Conservation (phyloP, 495 filamentous ascomycete species). For the Platismatia glauca region DNA sequence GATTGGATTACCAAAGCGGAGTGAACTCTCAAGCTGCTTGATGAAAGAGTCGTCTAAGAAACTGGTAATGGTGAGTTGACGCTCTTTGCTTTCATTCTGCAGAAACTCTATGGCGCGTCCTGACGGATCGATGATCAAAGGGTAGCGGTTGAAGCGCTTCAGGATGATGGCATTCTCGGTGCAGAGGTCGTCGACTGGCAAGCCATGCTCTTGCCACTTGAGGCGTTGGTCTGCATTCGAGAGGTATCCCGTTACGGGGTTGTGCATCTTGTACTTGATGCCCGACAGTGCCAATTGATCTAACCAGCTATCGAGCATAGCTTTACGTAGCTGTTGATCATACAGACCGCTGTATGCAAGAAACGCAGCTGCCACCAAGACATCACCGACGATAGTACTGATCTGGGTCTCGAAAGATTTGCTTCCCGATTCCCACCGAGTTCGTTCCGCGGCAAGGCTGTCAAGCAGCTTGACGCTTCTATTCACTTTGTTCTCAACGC, state of each 20-base stretch:
- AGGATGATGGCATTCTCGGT: constrained; percentile 98
- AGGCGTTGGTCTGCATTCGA: constrained; percentile 94
- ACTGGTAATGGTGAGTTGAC: constrained; percentile 90
- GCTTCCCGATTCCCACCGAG: constrained; percentile 91
- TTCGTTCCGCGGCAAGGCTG: constrained; percentile 86
- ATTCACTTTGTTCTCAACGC: constrained; percentile 96
- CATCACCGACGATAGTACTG: constrained; percentile 89
- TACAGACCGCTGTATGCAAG: constrained; percentile 97
- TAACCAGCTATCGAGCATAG: constrained; percentile 95
- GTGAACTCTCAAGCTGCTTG: constrained; percentile 90
- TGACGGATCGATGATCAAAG: constrained; percentile 95
- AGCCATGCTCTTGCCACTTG: constrained; percentile 85
- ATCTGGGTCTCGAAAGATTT: constrained; percentile 97
- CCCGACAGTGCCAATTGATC: constrained; percentile 84
- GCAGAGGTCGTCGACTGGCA: constrained; percentile 97
- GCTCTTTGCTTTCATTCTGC: constrained; percentile 85
- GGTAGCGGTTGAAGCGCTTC: constrained; percentile 95
- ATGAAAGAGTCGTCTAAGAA: constrained; percentile 97
- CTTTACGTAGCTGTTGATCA: constrained; percentile 94
- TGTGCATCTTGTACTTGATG: constrained; percentile 84
- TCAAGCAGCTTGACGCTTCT: constrained; percentile 89
- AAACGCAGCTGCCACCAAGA: constrained; percentile 89
- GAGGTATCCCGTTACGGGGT: constrained; percentile 91
- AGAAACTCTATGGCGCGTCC: constrained; percentile 90
- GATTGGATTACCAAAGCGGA: constrained; percentile 97